phyloP scores from a whole-genome alignment of 2,329 filamentous ascomycete genomes.

The Neofusicoccum ribis region DNA sequence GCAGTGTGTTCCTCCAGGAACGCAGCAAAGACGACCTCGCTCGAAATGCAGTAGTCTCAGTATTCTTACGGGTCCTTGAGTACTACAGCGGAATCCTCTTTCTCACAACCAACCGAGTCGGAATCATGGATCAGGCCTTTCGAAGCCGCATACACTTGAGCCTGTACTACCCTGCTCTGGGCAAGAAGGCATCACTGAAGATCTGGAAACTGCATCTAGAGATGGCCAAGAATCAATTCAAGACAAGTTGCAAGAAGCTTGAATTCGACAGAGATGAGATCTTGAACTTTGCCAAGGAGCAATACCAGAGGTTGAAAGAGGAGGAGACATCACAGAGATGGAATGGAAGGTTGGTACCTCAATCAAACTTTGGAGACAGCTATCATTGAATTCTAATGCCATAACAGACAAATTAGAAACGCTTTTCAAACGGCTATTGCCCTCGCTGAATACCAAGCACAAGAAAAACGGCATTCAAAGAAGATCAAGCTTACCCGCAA shows the following conservation, averaged over 20 bases:
- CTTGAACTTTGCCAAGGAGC: neutral
- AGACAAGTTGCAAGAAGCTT: neutral
- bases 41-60: constrained; percentile 47
- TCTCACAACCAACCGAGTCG: constrained; percentile 37
- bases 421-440: constrained; percentile 26
- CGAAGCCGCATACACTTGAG: constrained; percentile 32
- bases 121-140: constrained; percentile 27
- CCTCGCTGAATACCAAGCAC: constrained; percentile 22
- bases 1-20: constrained; percentile 50
- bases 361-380: too few relatives aligned
- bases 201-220: neutral
- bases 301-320: neutral
- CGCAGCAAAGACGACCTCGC: constrained; percentile 49
- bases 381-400: too few relatives aligned
- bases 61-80: constrained; percentile 21
- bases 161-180: constrained; percentile 26
- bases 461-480: neutral
- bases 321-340: neutral
- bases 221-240: neutral
- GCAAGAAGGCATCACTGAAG: neutral
- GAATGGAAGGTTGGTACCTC: neutral
- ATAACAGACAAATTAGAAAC: constrained; percentile 24
- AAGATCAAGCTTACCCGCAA: neutral
- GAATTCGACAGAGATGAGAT: neutral
- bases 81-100: constrained; percentile 32